Percentiles rank a stretch among this genome's conserved stretches.
Evolutionary conservation across 108 stramenopile species (phyloP).

Genomic region (Stephanodiscus triporus): DNA sequence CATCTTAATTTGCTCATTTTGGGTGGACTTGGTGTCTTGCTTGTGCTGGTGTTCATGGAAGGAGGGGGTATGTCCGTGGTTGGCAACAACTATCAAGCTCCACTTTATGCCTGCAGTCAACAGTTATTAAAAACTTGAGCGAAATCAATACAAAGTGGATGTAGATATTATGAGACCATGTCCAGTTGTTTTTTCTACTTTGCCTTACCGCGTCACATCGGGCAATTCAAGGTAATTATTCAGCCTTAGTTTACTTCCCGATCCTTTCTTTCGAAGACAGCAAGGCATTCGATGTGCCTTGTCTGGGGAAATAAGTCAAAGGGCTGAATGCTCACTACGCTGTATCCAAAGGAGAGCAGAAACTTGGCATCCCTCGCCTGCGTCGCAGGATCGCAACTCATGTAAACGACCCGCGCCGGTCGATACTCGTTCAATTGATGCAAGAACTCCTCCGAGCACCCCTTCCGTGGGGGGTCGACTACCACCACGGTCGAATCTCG

Average conservation of each 20-base stretch:
- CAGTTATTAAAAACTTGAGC: too few species aligned
- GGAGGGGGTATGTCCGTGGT: too few species aligned
- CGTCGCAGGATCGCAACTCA: slow-evolving; percentile 95
- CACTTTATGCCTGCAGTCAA: too few species aligned
- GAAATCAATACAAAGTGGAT: too few species aligned
- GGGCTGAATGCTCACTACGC: slow-evolving; percentile 82
- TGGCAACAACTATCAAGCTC: too few species aligned
- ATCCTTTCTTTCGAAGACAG: slow-evolving; percentile 79
- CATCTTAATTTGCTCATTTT: too few species aligned
- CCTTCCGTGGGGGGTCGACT: slow-evolving; percentile 97
- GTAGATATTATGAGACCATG: too few species aligned
- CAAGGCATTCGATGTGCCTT: slow-evolving; percentile 96
- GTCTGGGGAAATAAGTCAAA: slow-evolving; percentile 98
- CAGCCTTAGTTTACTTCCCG: background rate
- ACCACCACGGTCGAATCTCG: slow-evolving; percentile 90
- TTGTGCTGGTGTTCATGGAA: too few species aligned
- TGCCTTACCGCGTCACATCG: too few species aligned
- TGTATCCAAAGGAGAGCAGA: slow-evolving; percentile 81
- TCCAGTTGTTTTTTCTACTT: too few species aligned
- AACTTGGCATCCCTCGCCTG: slow-evolving; percentile 94
- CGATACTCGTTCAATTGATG: slow-evolving; percentile 86
- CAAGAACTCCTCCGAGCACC: slow-evolving; percentile 91
- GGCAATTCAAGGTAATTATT: too few species aligned
- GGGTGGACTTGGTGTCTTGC: too few species aligned
- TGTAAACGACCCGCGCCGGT: slow-evolving; percentile 93